Conservation (phyloP, 495 filamentous ascomycete species). For the Pyronema domesticum region DNA sequence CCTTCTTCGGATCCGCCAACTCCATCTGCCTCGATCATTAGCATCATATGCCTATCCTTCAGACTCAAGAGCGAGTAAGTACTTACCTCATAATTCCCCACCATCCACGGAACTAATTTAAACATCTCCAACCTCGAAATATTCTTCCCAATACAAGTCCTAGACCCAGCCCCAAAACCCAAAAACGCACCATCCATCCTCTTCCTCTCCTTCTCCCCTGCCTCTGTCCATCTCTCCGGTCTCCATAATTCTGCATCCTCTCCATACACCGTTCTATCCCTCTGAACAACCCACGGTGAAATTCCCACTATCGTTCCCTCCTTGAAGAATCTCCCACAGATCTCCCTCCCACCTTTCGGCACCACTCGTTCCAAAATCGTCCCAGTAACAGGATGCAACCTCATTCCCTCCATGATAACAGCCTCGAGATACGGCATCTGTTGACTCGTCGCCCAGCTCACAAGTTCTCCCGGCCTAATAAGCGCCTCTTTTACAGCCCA, state of each 20-base stretch:
- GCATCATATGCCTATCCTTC: background rate
- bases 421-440: constrained; percentile 45
- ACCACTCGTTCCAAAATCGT: constrained; percentile 48
- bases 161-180: constrained; percentile 45
- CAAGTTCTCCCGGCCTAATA: constrained; percentile 7
- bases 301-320: constrained; percentile 42
- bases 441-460: constrained; percentile 31
- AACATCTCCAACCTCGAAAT: constrained; percentile 61
- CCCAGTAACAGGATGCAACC: constrained; percentile 45
- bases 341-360: constrained; percentile 34
- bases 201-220: constrained; percentile 13
- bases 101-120: constrained; percentile 56
- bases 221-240: constrained; percentile 39
- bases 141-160: constrained; percentile 55
- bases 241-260: constrained; percentile 33
- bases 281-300: constrained; percentile 42
- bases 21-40: background rate
- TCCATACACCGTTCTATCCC: constrained; percentile 35
- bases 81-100: constrained; percentile 45
- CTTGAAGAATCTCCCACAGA: constrained; percentile 36
- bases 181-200: constrained; percentile 20
- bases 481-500: constrained; percentile 3
- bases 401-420: constrained; percentile 50
- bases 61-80: background rate
- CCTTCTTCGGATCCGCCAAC: constrained; percentile 38